phyloP scores from a whole-genome alignment of 441 rosid genomes.

The Codiaeum variegatum region DNA sequence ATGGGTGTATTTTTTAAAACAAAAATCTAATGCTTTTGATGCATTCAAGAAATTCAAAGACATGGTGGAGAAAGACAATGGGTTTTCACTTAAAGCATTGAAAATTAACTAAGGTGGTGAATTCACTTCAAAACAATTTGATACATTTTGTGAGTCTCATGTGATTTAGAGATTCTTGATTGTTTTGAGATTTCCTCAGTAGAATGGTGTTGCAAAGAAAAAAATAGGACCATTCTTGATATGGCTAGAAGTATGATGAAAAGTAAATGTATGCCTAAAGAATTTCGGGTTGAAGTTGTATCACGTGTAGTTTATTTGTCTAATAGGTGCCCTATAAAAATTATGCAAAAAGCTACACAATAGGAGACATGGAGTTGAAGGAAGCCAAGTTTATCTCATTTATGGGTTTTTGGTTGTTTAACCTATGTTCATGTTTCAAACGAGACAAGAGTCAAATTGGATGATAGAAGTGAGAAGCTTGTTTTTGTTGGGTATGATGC shows the following conservation, averaged over 20 bases:
- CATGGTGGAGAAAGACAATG: background rate
- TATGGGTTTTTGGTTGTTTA: background rate
- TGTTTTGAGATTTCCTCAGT: background rate
- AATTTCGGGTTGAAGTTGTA: background rate
- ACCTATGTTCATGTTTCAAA: background rate
- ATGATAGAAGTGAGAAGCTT: background rate
- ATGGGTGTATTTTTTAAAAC: conserved; percentile 2
- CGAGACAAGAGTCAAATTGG: background rate
- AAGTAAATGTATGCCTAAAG: background rate
- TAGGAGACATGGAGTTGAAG: background rate
- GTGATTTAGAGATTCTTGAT: background rate
- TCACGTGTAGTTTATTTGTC: background rate
- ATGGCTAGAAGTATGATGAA: background rate
- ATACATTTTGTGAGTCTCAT: background rate
- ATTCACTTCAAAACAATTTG: background rate
- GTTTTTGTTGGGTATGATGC: background rate
- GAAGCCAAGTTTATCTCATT: background rate
- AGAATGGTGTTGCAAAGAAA: background rate
- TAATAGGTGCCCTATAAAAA: background rate
- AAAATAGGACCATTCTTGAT: background rate
- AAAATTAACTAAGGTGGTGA: background rate
- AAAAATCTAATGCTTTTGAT: background rate
- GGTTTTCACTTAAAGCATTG: background rate
- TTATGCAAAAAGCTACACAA: background rate
- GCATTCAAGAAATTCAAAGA: background rate